Conservation (phyloP, 2,329 filamentous ascomycete genomes). For the Tympanopsis confertula region DNA sequence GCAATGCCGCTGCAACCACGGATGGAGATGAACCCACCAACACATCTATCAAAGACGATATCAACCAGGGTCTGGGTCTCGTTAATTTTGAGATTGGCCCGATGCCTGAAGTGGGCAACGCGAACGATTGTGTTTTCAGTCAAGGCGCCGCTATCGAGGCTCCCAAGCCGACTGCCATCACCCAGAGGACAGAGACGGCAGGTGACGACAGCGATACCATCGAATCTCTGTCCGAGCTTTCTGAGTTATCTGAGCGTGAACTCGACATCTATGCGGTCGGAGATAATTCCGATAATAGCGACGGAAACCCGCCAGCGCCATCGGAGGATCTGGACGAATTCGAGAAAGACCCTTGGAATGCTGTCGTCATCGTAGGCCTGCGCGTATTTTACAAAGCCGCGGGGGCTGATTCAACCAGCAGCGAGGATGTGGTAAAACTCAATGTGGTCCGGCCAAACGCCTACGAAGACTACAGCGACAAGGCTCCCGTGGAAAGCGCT, state of each 20-base stretch:
- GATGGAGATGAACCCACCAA: background rate
- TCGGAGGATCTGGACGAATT: constrained; percentile 41
- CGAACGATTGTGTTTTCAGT: no score
- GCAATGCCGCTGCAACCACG: background rate
- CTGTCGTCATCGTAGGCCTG: constrained; percentile 47
- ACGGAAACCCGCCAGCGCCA: constrained; percentile 12
- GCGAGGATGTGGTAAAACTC: constrained; percentile 21
- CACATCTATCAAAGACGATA: background rate
- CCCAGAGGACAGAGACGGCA: background rate
- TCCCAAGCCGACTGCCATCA: background rate
- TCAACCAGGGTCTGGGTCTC: background rate
- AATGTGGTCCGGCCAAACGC: constrained; percentile 25
- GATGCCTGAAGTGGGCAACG: no score
- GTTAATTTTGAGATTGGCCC: no score
- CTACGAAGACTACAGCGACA: constrained; percentile 10
- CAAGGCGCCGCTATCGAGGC: background rate
- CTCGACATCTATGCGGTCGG: constrained; percentile 16
- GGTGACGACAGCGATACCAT: constrained; percentile 15
- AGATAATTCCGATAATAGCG: constrained; percentile 10
- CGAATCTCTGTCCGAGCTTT: constrained; percentile 15
- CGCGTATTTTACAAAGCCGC: constrained; percentile 43
- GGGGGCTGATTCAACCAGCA: constrained; percentile 10
- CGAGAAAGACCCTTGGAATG: constrained; percentile 48
- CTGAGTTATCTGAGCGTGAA: constrained; percentile 25
- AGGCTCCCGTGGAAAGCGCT: constrained; percentile 5